phyloP scores from a whole-genome alignment of 2,329 filamentous ascomycete species.

The Pseudogymnoascus sp. region DNA sequence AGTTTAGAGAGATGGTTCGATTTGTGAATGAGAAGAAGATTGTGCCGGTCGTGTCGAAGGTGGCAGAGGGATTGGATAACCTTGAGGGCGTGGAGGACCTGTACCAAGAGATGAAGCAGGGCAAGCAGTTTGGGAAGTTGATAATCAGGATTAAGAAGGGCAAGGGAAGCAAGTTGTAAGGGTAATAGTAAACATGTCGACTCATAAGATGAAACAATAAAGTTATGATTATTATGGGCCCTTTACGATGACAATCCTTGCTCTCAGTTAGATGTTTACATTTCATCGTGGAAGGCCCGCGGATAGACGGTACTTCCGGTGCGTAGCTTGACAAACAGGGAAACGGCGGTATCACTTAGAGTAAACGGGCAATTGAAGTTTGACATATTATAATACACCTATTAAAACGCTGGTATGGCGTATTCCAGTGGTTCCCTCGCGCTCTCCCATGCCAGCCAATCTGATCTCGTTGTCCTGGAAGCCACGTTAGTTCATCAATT shows the following conservation, averaged over 20 bases:
- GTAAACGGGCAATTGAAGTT: not conserved
- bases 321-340: not conserved
- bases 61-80: conserved; percentile 66
- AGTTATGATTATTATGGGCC: not conserved
- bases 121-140: conserved; percentile 85
- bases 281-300: not conserved
- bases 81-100: conserved; percentile 71
- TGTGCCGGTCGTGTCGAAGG: conserved; percentile 67
- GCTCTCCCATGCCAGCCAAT: conserved; percentile 92
- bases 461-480: conserved; percentile 78
- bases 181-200: not conserved
- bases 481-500: not conserved
- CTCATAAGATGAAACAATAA: not conserved
- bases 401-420: conserved; percentile 30
- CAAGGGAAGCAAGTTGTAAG: conserved; percentile 11
- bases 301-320: not conserved
- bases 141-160: conserved; percentile 60
- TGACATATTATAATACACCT: conserved; percentile 3
- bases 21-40: conserved; percentile 72
- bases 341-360: not conserved
- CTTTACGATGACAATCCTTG: not conserved
- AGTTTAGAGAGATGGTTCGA: conserved; percentile 84
- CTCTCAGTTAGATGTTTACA: not conserved
- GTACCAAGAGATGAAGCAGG: conserved; percentile 83
- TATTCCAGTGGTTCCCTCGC: conserved; percentile 29